Conservation (phyloP, 345 rosid species). For the Sisymbrium irio region DNA sequence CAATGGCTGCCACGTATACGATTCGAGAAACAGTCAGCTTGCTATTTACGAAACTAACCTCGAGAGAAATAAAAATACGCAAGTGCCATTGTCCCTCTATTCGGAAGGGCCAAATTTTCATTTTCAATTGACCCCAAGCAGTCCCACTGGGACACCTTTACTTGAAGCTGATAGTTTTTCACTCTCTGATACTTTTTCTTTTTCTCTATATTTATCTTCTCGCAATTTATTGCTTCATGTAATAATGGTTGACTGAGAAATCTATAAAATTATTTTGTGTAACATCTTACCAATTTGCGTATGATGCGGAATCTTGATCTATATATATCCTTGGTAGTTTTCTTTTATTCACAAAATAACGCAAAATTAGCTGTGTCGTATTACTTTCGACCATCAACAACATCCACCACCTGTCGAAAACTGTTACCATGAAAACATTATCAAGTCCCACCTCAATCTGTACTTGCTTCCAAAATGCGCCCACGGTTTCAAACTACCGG, state of each 20-base stretch:
- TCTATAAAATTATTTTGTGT: neutral
- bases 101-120: neutral
- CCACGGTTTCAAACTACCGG: neutral
- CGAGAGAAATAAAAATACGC: neutral
- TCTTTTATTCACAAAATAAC: neutral
- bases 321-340: neutral
- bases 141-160: constrained; percentile 11
- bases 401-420: neutral
- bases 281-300: neutral
- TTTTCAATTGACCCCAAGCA: neutral
- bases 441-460: neutral
- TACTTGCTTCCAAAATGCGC: constrained; percentile 1
- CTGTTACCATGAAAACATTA: neutral
- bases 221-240: neutral
- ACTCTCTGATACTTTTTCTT: neutral
- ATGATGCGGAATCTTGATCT: neutral
- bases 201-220: neutral
- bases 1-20: constrained; percentile 41
- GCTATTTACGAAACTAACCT: neutral
- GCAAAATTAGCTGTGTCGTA: neutral
- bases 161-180: neutral
- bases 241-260: neutral
- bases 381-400: neutral
- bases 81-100: neutral
- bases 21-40: constrained; percentile 33